Conservation (phyloP, 2,329 filamentous ascomycete species). For the Mycosphaerella arachidis region DNA sequence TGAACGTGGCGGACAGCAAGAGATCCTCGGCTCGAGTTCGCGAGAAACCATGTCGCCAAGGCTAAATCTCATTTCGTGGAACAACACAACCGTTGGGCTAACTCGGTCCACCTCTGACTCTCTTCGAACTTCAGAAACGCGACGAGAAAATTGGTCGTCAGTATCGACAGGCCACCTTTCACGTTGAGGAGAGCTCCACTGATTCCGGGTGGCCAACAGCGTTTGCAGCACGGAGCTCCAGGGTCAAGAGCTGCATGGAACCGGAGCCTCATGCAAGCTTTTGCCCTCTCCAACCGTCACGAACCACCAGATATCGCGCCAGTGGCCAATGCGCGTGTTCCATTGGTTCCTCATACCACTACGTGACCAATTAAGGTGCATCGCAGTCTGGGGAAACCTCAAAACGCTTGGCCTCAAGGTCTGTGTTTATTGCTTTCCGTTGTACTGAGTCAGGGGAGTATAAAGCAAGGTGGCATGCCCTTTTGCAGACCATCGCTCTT, state of each 20-base stretch:
- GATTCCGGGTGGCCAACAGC: not conserved
- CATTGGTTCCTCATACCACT: not conserved
- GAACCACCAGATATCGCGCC: not conserved
- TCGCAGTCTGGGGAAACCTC: not conserved
- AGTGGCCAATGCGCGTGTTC: not conserved
- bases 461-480: not conserved
- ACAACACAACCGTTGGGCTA: not conserved
- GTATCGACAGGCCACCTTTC: not conserved
- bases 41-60: not conserved
- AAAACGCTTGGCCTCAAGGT: not conserved
- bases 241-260: not conserved
- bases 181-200: not conserved
- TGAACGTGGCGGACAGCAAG: not conserved
- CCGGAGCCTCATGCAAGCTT: not conserved
- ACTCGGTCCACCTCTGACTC: not conserved
- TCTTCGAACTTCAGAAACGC: not conserved
- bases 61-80: not conserved
- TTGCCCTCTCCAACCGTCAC: not conserved
- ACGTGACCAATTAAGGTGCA: not conserved
- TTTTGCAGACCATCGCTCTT: not conserved
- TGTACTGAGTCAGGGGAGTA: not conserved
- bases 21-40: not conserved
- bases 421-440: slow-evolving; percentile 1
- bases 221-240: not conserved
- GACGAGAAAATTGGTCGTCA: not conserved